Evolutionary conservation across 176 grass and related monocot genomes (phyloP).

Genomic region (Carex cristatella): DNA sequence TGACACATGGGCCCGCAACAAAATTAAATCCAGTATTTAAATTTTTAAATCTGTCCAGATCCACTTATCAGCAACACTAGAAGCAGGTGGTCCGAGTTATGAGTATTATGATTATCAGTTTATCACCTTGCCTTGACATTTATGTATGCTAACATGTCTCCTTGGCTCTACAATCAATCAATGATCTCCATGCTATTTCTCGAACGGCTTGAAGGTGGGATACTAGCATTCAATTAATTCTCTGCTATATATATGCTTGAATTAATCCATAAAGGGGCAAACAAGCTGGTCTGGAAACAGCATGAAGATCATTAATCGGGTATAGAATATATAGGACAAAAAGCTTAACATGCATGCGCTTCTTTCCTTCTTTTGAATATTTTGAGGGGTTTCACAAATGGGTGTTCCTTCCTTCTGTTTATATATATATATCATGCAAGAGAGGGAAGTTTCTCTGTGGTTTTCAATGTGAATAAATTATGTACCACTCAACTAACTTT

Average conservation of each 20-base stretch:
- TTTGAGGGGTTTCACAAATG: not conserved
- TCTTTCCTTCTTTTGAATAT: too few relatives aligned
- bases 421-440: not conserved
- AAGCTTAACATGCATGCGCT: not conserved
- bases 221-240: too few relatives aligned
- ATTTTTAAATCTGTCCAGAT: too few relatives aligned
- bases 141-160: not conserved
- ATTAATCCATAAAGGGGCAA: too few relatives aligned
- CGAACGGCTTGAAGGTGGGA: too few relatives aligned
- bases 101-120: too few relatives aligned
- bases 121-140: not conserved
- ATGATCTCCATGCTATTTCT: not conserved
- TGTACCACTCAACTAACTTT: not conserved
- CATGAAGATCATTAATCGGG: conserved; percentile 19
- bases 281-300: conserved; percentile 11
- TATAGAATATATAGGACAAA: not conserved
- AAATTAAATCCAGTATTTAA: too few relatives aligned
- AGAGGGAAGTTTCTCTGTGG: not conserved
- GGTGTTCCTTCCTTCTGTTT: too few relatives aligned
- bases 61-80: too few relatives aligned
- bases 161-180: not conserved
- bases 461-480: not conserved
- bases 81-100: too few relatives aligned
- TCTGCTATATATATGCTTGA: too few relatives aligned
- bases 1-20: too few relatives aligned